Conservation (phyloP, 129 eudicot species). For the Scalesia atractyloides region DNA sequence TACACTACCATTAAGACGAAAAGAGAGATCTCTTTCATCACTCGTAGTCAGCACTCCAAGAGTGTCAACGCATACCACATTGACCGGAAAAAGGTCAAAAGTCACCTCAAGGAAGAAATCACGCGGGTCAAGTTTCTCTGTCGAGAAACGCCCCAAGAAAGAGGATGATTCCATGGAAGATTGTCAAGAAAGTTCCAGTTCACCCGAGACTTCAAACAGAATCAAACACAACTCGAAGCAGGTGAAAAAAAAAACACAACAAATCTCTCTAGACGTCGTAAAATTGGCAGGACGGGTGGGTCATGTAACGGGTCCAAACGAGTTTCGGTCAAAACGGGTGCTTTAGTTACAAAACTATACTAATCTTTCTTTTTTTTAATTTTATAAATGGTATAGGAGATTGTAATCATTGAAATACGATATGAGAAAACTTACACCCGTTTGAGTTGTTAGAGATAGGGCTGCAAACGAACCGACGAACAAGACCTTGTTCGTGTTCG, state of each 20-base stretch:
- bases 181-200: conserved; percentile 64
- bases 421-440: not conserved
- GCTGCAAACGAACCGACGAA: no score
- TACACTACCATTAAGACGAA: conserved; percentile 61
- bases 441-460: not conserved
- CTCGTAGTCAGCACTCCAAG: conserved; percentile 76
- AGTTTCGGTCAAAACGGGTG: not conserved
- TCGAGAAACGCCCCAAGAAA: conserved; percentile 53
- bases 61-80: conserved; percentile 57
- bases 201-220: conserved; percentile 67
- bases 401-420: not conserved
- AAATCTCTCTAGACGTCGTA: not conserved
- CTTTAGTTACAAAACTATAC: not conserved
- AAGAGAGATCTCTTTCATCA: conserved; percentile 87
- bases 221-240: conserved; percentile 60
- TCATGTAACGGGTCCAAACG: not conserved
- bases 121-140: conserved; percentile 59
- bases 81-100: conserved; percentile 83
- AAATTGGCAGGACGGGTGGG: not conserved
- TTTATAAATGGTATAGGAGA: not conserved
- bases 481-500: no score
- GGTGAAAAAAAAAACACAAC: conserved; percentile 42
- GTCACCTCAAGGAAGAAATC: conserved; percentile 57
- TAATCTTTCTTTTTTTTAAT: not conserved
- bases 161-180: conserved; percentile 64